Evolutionary conservation across 1,284 basidiomycete species (phyloP).

Genomic region (Cutaneotrichosporon daszewskae): DNA sequence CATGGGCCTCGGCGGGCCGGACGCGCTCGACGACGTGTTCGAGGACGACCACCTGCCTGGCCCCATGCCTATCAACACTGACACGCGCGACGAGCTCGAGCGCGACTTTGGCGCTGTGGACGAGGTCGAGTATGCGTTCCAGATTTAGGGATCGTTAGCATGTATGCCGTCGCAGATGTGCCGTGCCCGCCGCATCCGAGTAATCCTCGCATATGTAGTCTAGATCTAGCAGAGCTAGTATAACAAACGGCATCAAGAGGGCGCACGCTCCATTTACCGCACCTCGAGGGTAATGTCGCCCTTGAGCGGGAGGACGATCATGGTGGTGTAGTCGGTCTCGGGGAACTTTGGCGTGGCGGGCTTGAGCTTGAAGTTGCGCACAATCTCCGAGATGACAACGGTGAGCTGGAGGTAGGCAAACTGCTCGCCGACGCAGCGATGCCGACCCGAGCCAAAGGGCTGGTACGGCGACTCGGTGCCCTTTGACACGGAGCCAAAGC

Average conservation of each 20-base stretch:
- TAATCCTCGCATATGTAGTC: too few species aligned
- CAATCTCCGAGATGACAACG: constrained; percentile 70
- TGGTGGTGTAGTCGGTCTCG: constrained; percentile 76
- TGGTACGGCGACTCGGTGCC: constrained; percentile 87
- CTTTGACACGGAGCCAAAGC: constrained; percentile 88
- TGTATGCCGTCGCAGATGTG: too few species aligned
- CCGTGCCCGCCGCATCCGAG: too few species aligned
- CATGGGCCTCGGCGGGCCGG: constrained; percentile 61
- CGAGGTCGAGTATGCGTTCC: constrained; percentile 45
- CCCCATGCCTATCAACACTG: constrained; percentile 57
- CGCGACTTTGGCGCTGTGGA: constrained; percentile 43
- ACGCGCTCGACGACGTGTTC: constrained; percentile 56
- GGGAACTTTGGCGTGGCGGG: constrained; percentile 63
- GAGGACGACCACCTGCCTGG: constrained; percentile 60
- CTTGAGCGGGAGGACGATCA: constrained; percentile 61
- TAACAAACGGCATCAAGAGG: too few species aligned
- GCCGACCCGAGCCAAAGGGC: constrained; percentile 92
- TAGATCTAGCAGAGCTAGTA: too few species aligned
- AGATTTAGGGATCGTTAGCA: background rate
- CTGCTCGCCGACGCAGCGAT: constrained; percentile 57
- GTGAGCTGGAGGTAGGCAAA: constrained; percentile 95
- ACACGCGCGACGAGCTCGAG: constrained; percentile 42
- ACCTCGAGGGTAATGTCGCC: constrained; percentile 23
- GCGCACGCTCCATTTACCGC: too few species aligned
- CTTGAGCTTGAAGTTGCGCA: constrained; percentile 70